Evolutionary conservation across 1,284 basidiomycete species (phyloP).

Genomic region (Fomitopsis palustris): DNA sequence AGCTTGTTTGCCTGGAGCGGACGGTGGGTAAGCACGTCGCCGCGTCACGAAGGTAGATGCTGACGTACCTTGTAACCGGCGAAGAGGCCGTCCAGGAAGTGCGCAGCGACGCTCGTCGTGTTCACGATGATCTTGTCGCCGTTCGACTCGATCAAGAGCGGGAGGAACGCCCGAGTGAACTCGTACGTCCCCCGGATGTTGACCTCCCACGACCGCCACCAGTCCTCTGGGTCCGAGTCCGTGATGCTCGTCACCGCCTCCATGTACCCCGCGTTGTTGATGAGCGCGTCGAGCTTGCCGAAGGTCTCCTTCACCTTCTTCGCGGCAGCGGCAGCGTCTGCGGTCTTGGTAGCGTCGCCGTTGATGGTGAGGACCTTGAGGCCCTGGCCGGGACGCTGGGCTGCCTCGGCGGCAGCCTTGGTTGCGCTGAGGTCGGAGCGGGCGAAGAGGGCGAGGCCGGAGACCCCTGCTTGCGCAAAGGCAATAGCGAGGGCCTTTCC

Average conservation of each 20-base stretch:
- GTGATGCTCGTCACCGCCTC: conserved; percentile 1
- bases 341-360: conserved; percentile 1
- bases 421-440: conserved; percentile 3
- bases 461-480: conserved; percentile 3
- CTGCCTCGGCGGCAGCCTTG: conserved; percentile 2
- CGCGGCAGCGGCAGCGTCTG: conserved; percentile 1
- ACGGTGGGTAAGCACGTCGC: background rate
- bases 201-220: conserved; percentile 10
- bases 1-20: conserved; percentile 7
- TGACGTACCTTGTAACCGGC: background rate
- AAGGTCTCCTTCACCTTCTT: conserved; percentile 5
- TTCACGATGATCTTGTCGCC: conserved; percentile 5
- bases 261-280: conserved; percentile 14
- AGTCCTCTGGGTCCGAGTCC: conserved; percentile 9
- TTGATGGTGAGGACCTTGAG: conserved; percentile 5
- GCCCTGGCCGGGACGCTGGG: background rate
- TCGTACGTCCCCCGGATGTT: conserved; percentile 11
- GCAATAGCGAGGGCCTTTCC: conserved; percentile 1
- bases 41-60: background rate
- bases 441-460: conserved; percentile 3
- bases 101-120: conserved; percentile 1
- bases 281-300: conserved; percentile 1
- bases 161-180: conserved; percentile 4
- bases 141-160: conserved; percentile 1
- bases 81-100: background rate